Evolutionary conservation across 2,329 filamentous ascomycete species (phyloP), one percentile per base, ranked within the genome.

Genomic region (Phoma herbarum): DNA sequence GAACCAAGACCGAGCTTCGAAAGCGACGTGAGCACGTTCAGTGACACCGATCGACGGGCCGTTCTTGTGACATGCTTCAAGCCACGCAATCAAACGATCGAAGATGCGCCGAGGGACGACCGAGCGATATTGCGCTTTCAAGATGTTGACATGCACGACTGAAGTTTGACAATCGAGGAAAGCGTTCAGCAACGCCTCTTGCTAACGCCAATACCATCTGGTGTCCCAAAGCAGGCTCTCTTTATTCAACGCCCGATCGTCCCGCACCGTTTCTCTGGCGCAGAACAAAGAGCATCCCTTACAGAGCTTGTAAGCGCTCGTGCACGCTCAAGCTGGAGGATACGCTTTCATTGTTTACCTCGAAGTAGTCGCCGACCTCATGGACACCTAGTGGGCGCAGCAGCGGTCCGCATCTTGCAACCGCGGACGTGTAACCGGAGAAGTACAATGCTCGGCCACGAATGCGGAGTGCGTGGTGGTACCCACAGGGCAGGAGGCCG

Each of bases 11-110:
- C 31, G 47, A 52, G 23, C 49, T 45, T 52, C 23, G 18, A 39
- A 22, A 46, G 23, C 39, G 16, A 18, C 12, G n/a, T 6, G 12
- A 49, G 18, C 29, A 33, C 16, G 44, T 39, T 52, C 50, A 35
- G 49, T 46, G 12, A 33, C 33, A 42, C 50, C 56, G 46, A 53
- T n/a, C 33, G 42, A 42, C 51, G 45, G 45, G 20, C 41, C 41
- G 41, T 54, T 51, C 10, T 33, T n/a, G 23, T 37, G 48, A 26
- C 3, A 25, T 31, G 37, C 23, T 43, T 28, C 35, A 52, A 42
- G 48, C 55, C 48, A 52, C 35, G 26, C 42, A 47, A 52, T 29
- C 28, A 48, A 52, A 37, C n/a, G 3, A 20, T 20, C 14, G 8
- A 23, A 35, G 31, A 16, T 33, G 26, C 26, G 20, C n/a, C n/a